Conservation (phyloP, 2,329 filamentous ascomycete species). For the Helotiales sp. region DNA sequence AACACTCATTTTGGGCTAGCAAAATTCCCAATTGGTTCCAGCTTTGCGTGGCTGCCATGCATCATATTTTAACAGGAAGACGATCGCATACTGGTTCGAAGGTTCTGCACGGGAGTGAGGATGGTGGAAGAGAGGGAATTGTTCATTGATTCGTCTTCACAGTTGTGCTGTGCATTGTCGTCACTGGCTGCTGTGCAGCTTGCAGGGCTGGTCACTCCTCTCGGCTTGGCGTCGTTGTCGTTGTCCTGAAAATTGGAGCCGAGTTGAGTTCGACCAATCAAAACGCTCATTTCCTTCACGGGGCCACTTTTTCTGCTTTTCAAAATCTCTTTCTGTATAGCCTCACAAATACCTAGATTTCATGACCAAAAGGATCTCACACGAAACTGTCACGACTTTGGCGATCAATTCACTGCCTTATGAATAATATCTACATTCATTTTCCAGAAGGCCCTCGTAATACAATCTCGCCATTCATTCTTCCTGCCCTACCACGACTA, state of each 20-base stretch:
- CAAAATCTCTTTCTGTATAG: too few relatives aligned
- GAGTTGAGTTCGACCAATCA: too few relatives aligned
- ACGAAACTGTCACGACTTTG: too few relatives aligned
- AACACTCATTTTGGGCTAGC: slow-evolving; percentile 32
- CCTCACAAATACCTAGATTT: too few relatives aligned
- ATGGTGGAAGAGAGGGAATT: neutral
- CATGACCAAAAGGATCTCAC: too few relatives aligned
- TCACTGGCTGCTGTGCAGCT: neutral
- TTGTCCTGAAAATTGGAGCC: neutral
- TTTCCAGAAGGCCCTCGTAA: too few relatives aligned
- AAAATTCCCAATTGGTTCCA: slow-evolving; percentile 11
- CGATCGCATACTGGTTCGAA: slow-evolving; percentile 12
- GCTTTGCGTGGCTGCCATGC: slow-evolving; percentile 1
- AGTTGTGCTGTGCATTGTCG: neutral
- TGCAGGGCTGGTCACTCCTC: neutral
- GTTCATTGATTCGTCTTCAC: neutral
- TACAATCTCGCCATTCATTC: too few relatives aligned
- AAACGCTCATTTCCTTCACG: too few relatives aligned
- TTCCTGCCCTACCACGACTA: too few relatives aligned
- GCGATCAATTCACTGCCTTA: too few relatives aligned
- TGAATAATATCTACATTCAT: too few relatives aligned
- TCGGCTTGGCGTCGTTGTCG: neutral
- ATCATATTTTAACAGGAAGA: slow-evolving; percentile 14
- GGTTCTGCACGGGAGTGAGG: neutral
- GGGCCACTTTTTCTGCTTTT: too few relatives aligned